These are phyloP conservation scores for Boletus patriciae DNA, from an alignment of 768 basidiomycete species.

Conservation along the genomic window DNA sequence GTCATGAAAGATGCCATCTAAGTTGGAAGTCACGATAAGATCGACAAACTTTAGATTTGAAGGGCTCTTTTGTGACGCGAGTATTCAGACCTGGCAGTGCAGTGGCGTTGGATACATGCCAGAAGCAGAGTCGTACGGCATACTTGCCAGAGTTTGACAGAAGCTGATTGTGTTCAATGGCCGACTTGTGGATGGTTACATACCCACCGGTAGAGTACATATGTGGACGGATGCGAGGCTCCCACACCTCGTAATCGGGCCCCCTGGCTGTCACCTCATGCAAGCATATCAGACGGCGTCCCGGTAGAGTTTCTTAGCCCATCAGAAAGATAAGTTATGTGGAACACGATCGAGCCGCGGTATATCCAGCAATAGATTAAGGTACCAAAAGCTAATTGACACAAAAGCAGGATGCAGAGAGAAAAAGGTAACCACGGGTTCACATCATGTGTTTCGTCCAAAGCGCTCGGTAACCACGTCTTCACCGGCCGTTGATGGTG, in stretches of 20 bases:
- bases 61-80: not conserved
- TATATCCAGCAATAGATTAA: conserved; percentile 27
- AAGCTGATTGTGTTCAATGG: conserved; percentile 15
- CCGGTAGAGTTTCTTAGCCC: not conserved
- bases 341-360: conserved; percentile 13
- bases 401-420: conserved; percentile 11
- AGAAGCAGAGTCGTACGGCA: conserved; percentile 4
- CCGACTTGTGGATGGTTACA: not conserved
- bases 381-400: conserved; percentile 13
- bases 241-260: not conserved
- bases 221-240: not conserved
- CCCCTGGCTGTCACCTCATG: conserved; percentile 6
- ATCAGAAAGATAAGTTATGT: conserved; percentile 11
- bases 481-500: conserved; percentile 64
- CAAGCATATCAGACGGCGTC: not conserved
- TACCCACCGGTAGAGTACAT: conserved; percentile 5
- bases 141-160: not conserved
- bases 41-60: not conserved
- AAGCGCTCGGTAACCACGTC: conserved; percentile 12
- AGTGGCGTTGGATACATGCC: not conserved
- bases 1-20: not conserved
- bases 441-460: conserved; percentile 12
- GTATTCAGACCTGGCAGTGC: too few species aligned
- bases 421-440: conserved; percentile 10
- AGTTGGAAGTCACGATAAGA: conserved; percentile 6